Evolutionary conservation across 2,329 filamentous ascomycete species (phyloP), one percentile per base, ranked within the genome.

Genomic region (Sporothrix protearum): DNA sequence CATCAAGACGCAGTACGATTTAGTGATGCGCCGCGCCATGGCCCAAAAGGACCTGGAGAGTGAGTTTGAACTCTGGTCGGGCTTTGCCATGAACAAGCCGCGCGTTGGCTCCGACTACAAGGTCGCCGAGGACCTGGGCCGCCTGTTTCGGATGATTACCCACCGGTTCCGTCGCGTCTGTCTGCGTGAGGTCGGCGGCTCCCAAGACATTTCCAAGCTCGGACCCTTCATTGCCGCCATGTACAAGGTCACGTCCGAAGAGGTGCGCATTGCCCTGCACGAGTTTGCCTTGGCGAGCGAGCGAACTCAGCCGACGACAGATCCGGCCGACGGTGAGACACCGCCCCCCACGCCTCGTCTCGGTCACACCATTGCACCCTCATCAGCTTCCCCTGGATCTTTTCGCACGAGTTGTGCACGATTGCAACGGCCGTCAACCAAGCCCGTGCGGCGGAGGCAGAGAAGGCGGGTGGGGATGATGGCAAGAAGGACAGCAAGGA

Each of bases 301-400:
- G 5, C 30, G 33, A 4, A 14, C 28, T 3, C 47, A n/a, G 9
- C 42, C 42, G 14, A 47, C 42, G 14, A 47, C 14, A 47, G 3
- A 3, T 14, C 14, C 19, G 14, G 14, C 12, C 14, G 5, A 74
- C 78, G 14, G 78, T 80, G 42, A 47, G 14, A 14, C 42, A 19
- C 14, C 42, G 14, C 42, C 42, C 19, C 42, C 14, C 42, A 12
- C 4, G 4, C 42, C 42, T 19, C 42, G 42, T 28, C 78, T 81
- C 77, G 81, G 80, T 12, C 77, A 83, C 1, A 83, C 83, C 9
- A 81, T 82, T 1, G 91, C 94, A 85, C 95, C 96, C 83, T 98
- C 9, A 96, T 97, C 76, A 96, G 91, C 72, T 98, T 97, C 76
- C 95, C 96, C 0, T 99, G 96, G 96, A 83, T 98, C 1, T 97